Evolutionary conservation across 441 rosid species (phyloP), one percentile per base, ranked within the genome.

Genomic region (Erodium trifolium): DNA sequence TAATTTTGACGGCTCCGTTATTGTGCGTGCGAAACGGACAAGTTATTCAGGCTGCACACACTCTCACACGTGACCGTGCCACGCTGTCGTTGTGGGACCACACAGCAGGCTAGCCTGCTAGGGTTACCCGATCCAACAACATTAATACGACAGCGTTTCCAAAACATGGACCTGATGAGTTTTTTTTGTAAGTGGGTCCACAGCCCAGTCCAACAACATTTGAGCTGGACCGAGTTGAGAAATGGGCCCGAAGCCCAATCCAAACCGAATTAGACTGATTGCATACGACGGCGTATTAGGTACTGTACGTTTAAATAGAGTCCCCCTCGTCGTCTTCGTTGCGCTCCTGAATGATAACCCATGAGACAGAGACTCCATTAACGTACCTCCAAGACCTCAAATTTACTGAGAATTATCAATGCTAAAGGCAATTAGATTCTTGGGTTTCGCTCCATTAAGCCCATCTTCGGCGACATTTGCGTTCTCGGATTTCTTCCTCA

Each of bases 1-100:
- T 57, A 57, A 57, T 23, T 18, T 57, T 57, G 63, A 57, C 29
- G 63, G 63, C 63, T 57, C 17, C 29, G 11, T 57, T 11, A 17
- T 6, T 7, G 23, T 17, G 29, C 63, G 63, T 57, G 63, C 63
- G 63, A 45, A 45, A 34, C 3, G 51, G 51, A 45, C 2, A 3
- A 45, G 51, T 10, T 45, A 12, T 10, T 45, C 9, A 17, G 27
- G 29, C 11, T 57, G 27, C 29, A 18, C 63, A 57, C 63, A 17
- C 29, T 17, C 63, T 57, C 63, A 57, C 63, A 57, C 63, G 63
- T 57, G 63, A 8, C 63, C 27, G 11, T 57, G 63, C 63, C 23
- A 57, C 63, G 63, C 63, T 57, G 29, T 17, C 3, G 63, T 18
- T 6, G 63, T 59, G 18, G 63, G 63, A 19, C 29, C 63, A 59